Percentiles rank a stretch among this genome's conserved stretches.
These are phyloP conservation scores for Daldinia vernicosa DNA, from an alignment of 495 filamentous ascomycete genomes.

Conservation along the genomic window DNA sequence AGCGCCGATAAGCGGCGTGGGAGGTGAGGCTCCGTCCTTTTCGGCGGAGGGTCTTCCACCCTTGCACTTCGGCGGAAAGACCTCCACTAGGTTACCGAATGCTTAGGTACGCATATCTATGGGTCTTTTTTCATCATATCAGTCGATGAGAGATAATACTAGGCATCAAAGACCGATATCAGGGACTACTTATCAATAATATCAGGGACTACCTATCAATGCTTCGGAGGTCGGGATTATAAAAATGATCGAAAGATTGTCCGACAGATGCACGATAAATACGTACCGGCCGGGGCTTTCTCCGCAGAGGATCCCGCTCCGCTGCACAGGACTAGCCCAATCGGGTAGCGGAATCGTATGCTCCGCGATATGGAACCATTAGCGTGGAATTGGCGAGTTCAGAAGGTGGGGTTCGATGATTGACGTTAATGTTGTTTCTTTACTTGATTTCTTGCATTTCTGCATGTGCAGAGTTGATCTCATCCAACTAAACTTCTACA, in stretches of 20 bases:
- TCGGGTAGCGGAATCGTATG: constrained; percentile 43
- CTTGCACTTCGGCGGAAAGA: constrained; percentile 28
- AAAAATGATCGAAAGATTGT: not conserved
- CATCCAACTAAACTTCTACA: constrained; percentile 2
- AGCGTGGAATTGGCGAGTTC: constrained; percentile 17
- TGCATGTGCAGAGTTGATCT: not conserved
- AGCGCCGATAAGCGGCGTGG: constrained; percentile 28
- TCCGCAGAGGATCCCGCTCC: constrained; percentile 30
- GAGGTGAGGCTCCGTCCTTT: constrained; percentile 38
- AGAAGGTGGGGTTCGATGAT: constrained; percentile 7
- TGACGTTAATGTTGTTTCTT: not conserved
- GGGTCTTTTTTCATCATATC: not conserved
- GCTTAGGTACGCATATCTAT: not conserved
- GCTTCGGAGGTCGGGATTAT: not conserved
- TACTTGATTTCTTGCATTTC: not conserved
- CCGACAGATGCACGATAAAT: not conserved
- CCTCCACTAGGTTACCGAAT: constrained; percentile 6
- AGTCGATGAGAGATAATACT: not conserved
- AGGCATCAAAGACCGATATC: not conserved
- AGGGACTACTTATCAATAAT: not conserved
- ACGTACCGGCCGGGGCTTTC: constrained; percentile 17
- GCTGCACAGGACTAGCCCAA: constrained; percentile 44
- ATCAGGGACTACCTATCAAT: not conserved
- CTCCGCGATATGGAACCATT: constrained; percentile 46
- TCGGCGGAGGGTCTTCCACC: constrained; percentile 38